Conservation (phyloP, 345 rosid species). For the Salix dunnii region DNA sequence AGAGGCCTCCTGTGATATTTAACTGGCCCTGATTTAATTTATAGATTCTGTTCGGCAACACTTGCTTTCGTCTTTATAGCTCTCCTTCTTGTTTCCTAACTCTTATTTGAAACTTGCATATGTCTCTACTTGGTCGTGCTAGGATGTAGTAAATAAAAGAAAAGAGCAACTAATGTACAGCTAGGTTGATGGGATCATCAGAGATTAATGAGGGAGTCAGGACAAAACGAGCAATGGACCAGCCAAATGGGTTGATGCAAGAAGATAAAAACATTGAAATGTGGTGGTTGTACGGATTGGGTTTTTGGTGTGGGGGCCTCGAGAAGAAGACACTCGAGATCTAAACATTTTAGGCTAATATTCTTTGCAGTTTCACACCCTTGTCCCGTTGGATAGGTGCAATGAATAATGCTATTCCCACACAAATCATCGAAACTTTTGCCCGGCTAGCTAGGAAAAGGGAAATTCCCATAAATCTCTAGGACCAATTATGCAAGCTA, state of each 20-base stretch:
- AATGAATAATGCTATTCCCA: slow-evolving; percentile 8
- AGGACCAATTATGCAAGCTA: too few species aligned
- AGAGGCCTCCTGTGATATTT: too few species aligned
- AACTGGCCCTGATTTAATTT: too few species aligned
- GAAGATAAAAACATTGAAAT: neutral
- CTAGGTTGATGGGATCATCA: neutral
- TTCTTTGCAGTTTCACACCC: neutral
- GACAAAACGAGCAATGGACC: neutral
- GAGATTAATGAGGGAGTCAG: neutral
- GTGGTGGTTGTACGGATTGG: neutral
- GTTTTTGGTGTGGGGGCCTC: neutral
- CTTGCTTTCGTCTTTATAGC: too few species aligned
- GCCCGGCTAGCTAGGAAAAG: neutral
- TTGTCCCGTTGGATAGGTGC: slow-evolving; percentile 21
- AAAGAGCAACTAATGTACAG: neutral
- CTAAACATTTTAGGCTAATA: slow-evolving; percentile 1
- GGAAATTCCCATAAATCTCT: neutral
- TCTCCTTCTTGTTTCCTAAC: too few species aligned
- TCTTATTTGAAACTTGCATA: too few species aligned
- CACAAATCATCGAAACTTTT: slow-evolving; percentile 2
- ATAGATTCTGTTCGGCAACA: too few species aligned
- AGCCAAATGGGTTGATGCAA: neutral
- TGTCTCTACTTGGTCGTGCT: neutral
- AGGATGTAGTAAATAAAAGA: neutral
- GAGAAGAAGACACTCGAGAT: neutral